Conservation (phyloP, 1,139 yeast genomes). For the Magnusiomyces fungicola region DNA sequence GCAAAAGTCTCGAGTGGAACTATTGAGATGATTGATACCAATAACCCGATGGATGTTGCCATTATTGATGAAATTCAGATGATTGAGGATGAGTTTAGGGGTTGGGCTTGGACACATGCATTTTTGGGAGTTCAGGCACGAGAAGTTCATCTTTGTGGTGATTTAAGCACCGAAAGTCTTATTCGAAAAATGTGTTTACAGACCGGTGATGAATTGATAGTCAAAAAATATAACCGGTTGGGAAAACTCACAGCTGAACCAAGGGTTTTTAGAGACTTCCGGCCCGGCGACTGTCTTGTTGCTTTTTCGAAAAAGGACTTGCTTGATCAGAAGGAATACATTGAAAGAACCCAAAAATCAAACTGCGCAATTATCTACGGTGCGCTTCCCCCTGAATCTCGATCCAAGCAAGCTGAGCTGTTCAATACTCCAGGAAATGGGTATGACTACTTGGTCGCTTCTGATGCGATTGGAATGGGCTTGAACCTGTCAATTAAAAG, state of each 20-base stretch:
- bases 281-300: conserved; percentile 81
- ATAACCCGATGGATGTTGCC: conserved; percentile 68
- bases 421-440: conserved; percentile 61
- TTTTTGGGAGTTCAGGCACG: conserved; percentile 78
- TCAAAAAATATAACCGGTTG: conserved; percentile 64
- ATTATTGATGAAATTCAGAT: conserved; percentile 95
- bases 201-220: conserved; percentile 73
- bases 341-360: conserved; percentile 26
- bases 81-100: conserved; percentile 74
- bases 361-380: conserved; percentile 94
- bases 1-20: conserved; percentile 83
- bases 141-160: conserved; percentile 91
- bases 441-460: conserved; percentile 77
- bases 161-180: conserved; percentile 67
- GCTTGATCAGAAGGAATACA: conserved; percentile 23
- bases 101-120: conserved; percentile 95
- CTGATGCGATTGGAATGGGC: conserved; percentile 99
- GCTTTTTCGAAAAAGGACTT: conserved; percentile 60
- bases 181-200: conserved; percentile 49
- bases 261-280: conserved; percentile 33
- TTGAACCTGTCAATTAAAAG: conserved; percentile 76
- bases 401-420: conserved; percentile 72
- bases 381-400: conserved; percentile 90
- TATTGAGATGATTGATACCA: conserved; percentile 80
- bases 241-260: conserved; percentile 60